These are phyloP conservation scores for barley (Hordeum vulgare) DNA, from an alignment of 176 grass and related monocot species.

Conservation along the genomic window MorexV3_pseudomolecules_assembly NC_058519.1:15677829-15678328, in stretches of 20 bases:
- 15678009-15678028: neutral
- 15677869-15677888: neutral
- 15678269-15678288: neutral
- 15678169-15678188: neutral
- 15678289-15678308: neutral
- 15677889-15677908: neutral
- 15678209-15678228: neutral
- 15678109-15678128: neutral
- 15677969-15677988: neutral
- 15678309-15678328: neutral
- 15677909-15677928: neutral
- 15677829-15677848: neutral
- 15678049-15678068: neutral
- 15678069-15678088: neutral
- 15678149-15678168: neutral
- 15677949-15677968: neutral
- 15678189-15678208: neutral
- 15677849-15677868: slow-evolving; percentile 22
- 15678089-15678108: neutral
- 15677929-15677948: neutral
- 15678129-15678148: neutral
- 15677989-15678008: neutral
- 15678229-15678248: neutral
- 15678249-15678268: neutral
- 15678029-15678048: neutral